Evolutionary conservation across 2,329 filamentous ascomycete genomes (phyloP).

Genomic region (Talaromyces sp.): DNA sequence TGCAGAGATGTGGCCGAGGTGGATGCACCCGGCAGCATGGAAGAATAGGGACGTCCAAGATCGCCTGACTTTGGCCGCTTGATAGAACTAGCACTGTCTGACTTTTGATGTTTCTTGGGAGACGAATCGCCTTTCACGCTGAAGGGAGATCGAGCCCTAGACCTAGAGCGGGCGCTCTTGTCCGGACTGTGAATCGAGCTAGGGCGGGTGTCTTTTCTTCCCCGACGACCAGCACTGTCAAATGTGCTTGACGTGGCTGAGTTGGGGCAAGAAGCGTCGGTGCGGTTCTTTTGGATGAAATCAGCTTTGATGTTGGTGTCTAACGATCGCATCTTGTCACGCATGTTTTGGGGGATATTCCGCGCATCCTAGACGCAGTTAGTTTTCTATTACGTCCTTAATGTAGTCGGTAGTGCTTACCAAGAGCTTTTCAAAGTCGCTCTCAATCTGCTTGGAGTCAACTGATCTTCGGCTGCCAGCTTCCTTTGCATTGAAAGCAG

Average conservation of each 20-base stretch:
- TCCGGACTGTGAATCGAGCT: slow-evolving; percentile 38
- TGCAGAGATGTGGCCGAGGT: slow-evolving; percentile 50
- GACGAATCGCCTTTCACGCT: slow-evolving; percentile 68
- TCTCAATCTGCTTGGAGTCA: slow-evolving; percentile 54
- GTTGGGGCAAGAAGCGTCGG: slow-evolving; percentile 51
- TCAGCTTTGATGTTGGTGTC: slow-evolving; percentile 90
- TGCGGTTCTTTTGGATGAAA: slow-evolving; percentile 86
- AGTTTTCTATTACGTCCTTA: slow-evolving; percentile 41
- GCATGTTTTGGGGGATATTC: slow-evolving; percentile 89
- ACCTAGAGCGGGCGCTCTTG: slow-evolving; percentile 43
- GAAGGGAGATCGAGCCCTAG: slow-evolving; percentile 67
- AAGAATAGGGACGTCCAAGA: slow-evolving; percentile 58
- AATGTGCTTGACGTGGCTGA: slow-evolving; percentile 15
- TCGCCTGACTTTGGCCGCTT: slow-evolving; percentile 70
- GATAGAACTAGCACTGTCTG: slow-evolving; percentile 59
- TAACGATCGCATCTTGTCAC: slow-evolving; percentile 89
- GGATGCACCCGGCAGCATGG: slow-evolving; percentile 50
- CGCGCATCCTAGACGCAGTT: slow-evolving; percentile 63
- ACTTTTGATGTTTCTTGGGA: slow-evolving; percentile 65
- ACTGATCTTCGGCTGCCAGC: slow-evolving; percentile 39
- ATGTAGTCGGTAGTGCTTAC: slow-evolving; percentile 53
- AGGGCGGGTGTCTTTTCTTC: slow-evolving; percentile 36
- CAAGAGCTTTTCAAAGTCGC: slow-evolving; percentile 57
- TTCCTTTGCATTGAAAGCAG: slow-evolving; percentile 55
- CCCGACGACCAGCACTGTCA: slow-evolving; percentile 27